Conservation (phyloP, 805 yeast genomes). For the Pichia rugopelliculosa region DNA sequence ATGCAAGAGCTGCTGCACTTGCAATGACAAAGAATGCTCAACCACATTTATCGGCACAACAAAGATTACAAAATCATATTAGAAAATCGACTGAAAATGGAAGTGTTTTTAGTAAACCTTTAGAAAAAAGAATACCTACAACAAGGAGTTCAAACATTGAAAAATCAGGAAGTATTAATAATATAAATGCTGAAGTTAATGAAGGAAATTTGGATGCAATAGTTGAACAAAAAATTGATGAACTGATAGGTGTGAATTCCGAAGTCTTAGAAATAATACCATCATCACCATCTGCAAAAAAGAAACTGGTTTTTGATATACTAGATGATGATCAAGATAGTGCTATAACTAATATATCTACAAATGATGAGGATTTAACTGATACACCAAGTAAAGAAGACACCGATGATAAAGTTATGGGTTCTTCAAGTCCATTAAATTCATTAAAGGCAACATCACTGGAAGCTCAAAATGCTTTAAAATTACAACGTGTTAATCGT, state of each 20-base stretch:
- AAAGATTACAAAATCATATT: constrained; percentile 31
- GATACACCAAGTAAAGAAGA: not conserved
- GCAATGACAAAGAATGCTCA: constrained; percentile 14
- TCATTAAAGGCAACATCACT: constrained; percentile 21
- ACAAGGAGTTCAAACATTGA: not conserved
- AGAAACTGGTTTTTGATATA: not conserved
- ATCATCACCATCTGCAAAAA: not conserved
- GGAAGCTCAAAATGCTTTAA: constrained; percentile 15
- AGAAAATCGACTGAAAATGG: constrained; percentile 27
- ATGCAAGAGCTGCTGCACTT: constrained; percentile 13
- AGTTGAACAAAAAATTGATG: not conserved
- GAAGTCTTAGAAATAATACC: not conserved
- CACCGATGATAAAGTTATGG: not conserved
- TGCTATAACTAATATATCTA: not conserved
- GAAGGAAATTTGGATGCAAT: not conserved
- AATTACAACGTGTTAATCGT: constrained; percentile 13
- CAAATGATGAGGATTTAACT: too few relatives aligned
- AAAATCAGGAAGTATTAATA: not conserved
- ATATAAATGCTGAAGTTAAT: constrained; percentile 8
- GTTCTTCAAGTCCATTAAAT: constrained; percentile 26
- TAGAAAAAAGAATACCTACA: constrained; percentile 20
- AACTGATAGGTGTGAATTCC: not conserved
- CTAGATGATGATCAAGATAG: not conserved
- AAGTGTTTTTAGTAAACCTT: constrained; percentile 22
- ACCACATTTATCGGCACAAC: constrained; percentile 27